Conservation (phyloP, 306 rosid species). For the Astragalus membranaceus region DNA sequence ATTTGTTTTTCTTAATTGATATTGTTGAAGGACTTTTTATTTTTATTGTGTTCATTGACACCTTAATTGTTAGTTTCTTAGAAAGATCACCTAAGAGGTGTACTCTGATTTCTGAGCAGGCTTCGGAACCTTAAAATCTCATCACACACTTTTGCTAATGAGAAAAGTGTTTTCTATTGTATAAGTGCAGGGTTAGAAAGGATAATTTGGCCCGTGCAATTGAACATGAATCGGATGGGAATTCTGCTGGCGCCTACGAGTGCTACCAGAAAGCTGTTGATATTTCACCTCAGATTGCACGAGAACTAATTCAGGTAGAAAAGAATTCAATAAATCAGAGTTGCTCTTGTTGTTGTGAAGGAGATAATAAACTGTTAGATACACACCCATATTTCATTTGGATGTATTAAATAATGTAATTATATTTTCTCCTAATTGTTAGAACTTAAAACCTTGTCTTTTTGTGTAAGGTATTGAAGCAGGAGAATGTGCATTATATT, state of each 20-base stretch:
- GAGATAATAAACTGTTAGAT: not conserved
- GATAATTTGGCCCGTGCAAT: slow-evolving; percentile 82
- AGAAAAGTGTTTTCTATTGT: slow-evolving; percentile 13
- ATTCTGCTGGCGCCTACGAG: slow-evolving; percentile 76
- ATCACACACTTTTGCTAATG: not conserved
- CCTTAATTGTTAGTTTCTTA: not conserved
- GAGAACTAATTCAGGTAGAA: slow-evolving; percentile 67
- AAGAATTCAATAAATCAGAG: not conserved
- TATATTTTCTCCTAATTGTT: not conserved
- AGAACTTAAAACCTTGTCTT: slow-evolving; percentile 11
- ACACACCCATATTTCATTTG: not conserved
- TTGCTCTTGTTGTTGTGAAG: not conserved
- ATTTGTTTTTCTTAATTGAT: not conserved
- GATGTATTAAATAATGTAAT: not conserved
- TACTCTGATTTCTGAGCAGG: not conserved
- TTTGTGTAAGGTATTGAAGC: slow-evolving; percentile 62
- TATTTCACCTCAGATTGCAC: slow-evolving; percentile 76
- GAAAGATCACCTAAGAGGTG: not conserved
- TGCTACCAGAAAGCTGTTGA: slow-evolving; percentile 98
- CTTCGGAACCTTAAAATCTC: not conserved
- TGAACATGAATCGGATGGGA: slow-evolving; percentile 71
- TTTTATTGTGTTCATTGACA: not conserved
- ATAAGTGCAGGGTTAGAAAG: slow-evolving; percentile 56
- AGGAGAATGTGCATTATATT: slow-evolving; percentile 58
- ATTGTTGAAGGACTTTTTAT: not conserved